A percentile compares a stretch with the other conserved stretches of the same genome.
Conservation (phyloP, 2,329 filamentous ascomycete species). For the Ascocoryne sarcoides region DNA sequence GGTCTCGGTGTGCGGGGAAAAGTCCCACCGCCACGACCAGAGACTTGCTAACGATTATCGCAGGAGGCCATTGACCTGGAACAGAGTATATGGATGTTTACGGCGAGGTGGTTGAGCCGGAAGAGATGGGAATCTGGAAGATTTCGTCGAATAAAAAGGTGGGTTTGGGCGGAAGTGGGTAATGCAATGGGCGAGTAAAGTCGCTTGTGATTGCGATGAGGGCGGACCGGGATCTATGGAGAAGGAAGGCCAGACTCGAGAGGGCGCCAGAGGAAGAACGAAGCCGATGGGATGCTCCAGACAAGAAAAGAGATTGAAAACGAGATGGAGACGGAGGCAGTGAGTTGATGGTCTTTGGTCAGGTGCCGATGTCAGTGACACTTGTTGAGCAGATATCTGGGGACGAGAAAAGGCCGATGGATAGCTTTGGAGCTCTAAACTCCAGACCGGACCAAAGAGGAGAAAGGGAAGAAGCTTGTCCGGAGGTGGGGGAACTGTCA, state of each 20-base stretch:
- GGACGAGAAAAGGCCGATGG: no score
- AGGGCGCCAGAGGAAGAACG: no score
- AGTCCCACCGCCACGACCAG: constrained; percentile 49
- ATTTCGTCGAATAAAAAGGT: not conserved
- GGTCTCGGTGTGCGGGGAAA: constrained; percentile 46
- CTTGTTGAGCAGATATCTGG: no score
- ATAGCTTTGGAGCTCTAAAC: no score
- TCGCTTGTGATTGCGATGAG: not conserved
- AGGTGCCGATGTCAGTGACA: no score
- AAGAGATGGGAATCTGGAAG: not conserved
- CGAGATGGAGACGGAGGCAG: not conserved
- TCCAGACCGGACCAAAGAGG: no score
- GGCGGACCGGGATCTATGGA: not conserved
- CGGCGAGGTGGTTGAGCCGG: not conserved
- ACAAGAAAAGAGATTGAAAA: not conserved
- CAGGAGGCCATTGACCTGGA: constrained; percentile 31
- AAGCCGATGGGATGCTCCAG: not conserved
- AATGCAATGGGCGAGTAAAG: not conserved
- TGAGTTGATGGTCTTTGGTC: not conserved
- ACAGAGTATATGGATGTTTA: not conserved
- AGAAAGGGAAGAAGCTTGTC: not conserved
- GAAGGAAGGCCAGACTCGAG: not conserved
- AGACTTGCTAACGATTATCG: constrained; percentile 41
- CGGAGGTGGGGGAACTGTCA: not conserved
- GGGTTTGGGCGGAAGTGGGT: not conserved